Conservation (phyloP, 1,284 basidiomycete genomes). For the Clitocybe nebularis region DNA sequence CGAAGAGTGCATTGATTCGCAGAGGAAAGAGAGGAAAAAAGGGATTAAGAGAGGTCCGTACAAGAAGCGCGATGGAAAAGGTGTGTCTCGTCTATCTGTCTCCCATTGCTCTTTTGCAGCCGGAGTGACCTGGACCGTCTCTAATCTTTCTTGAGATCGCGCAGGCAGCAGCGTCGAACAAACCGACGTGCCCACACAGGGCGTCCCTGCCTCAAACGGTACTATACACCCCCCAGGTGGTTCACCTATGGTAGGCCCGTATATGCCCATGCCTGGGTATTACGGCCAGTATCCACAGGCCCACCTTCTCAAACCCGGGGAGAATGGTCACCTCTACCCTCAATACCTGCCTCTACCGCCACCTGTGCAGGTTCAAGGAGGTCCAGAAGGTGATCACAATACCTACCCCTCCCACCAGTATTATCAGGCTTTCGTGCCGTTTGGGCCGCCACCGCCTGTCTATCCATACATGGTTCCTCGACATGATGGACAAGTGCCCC, state of each 20-base stretch:
- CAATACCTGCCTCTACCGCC: conserved; percentile 45
- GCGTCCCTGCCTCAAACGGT: conserved; percentile 39
- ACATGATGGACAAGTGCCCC: conserved; percentile 26
- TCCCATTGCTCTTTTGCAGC: conserved; percentile 20
- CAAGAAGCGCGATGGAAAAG: conserved; percentile 88
- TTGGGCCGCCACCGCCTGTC: conserved; percentile 34
- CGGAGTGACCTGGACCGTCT: conserved; percentile 21
- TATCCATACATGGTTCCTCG: conserved; percentile 48
- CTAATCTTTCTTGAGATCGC: conserved; percentile 45
- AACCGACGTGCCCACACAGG: conserved; percentile 41
- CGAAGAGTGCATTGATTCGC: conserved; percentile 77
- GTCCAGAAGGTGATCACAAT: conserved; percentile 44
- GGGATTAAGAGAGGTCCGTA: conserved; percentile 87
- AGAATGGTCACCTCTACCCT: conserved; percentile 43
- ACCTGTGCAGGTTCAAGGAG: conserved; percentile 29
- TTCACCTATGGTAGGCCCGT: conserved; percentile 39
- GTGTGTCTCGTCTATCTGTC: conserved; percentile 39
- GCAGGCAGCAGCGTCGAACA: conserved; percentile 52
- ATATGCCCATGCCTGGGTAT: conserved; percentile 32
- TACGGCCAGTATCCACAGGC: conserved; percentile 46
- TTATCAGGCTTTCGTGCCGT: conserved; percentile 49
- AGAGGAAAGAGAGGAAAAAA: conserved; percentile 82
- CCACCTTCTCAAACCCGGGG: conserved; percentile 47
- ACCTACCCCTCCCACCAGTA: conserved; percentile 43
- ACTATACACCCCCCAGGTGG: conserved; percentile 36